Percentiles rank a stretch among this genome's conserved stretches.
phyloP scores from a whole-genome alignment of 345 rosid species.

The Eucalyptus sp. region DNA sequence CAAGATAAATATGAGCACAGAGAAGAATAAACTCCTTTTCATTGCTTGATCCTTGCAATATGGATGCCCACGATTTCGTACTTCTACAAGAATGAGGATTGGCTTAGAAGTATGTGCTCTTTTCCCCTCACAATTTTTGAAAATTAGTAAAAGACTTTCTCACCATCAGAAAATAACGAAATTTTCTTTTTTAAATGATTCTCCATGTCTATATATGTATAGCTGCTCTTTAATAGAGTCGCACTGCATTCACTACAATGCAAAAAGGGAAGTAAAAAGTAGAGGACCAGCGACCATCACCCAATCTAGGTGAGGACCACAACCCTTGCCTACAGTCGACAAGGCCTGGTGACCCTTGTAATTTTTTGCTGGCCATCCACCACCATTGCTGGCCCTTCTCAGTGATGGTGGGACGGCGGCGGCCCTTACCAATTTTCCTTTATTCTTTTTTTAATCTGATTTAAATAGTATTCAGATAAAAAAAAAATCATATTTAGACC shows the following conservation, averaged over 20 bases:
- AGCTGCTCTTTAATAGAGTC: too few species aligned
- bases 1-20: not conserved
- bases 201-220: too few species aligned
- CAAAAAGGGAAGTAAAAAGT: too few species aligned
- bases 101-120: not conserved
- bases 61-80: not conserved
- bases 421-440: not conserved
- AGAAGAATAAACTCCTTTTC: not conserved
- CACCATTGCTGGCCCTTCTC: too few species aligned
- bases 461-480: not conserved
- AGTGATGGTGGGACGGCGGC: rapidly evolving
- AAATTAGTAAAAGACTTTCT: not conserved
- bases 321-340: too few species aligned
- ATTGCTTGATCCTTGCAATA: not conserved
- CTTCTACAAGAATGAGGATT: not conserved
- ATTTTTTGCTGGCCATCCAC: not conserved
- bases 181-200: not conserved
- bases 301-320: too few species aligned
- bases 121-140: not conserved
- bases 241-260: too few species aligned
- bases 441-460: not conserved
- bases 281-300: not conserved
- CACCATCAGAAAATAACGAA: not conserved
- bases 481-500: not conserved
- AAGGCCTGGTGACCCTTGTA: too few species aligned